Conservation (phyloP, 306 rosid genomes). For the Cajanus cajan region DNA sequence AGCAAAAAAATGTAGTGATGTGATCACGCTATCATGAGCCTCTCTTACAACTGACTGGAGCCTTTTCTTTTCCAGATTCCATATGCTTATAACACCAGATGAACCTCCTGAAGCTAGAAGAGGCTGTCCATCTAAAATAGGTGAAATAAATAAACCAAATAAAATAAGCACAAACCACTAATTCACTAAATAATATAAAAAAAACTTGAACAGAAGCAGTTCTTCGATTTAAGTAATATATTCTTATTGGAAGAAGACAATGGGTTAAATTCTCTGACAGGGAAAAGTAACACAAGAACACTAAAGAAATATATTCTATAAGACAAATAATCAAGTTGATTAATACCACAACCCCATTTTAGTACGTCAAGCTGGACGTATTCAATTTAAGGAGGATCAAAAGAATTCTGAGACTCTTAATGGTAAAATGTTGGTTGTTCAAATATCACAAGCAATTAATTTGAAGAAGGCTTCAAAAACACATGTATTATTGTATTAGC, state of each 20-base stretch:
- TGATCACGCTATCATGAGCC: constrained; percentile 76
- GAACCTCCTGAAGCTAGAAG: constrained; percentile 98
- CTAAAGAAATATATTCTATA: constrained; percentile 1
- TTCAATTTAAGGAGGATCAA: not conserved
- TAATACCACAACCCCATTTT: not conserved
- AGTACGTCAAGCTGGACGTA: not conserved
- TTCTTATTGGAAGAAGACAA: not conserved
- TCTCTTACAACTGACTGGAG: constrained; percentile 88
- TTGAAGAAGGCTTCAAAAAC: not conserved
- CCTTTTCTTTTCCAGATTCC: constrained; percentile 97
- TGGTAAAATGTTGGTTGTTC: not conserved
- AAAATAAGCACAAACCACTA: constrained; percentile 9
- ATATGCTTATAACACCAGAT: constrained; percentile 91
- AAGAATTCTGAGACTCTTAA: not conserved
- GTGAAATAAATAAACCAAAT: constrained; percentile 4
- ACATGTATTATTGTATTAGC: not conserved
- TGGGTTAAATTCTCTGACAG: not conserved
- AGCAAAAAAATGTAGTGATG: constrained; percentile 84
- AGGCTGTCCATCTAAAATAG: constrained; percentile 80
- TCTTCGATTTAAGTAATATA: not conserved
- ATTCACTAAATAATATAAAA: not conserved
- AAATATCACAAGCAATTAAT: not conserved
- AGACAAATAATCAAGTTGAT: not conserved
- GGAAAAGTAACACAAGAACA: not conserved
- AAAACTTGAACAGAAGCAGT: not conserved